These are phyloP conservation scores for Pichia sp. DNA, from an alignment of 1,139 yeast species.

Conservation along the genomic window DNA sequence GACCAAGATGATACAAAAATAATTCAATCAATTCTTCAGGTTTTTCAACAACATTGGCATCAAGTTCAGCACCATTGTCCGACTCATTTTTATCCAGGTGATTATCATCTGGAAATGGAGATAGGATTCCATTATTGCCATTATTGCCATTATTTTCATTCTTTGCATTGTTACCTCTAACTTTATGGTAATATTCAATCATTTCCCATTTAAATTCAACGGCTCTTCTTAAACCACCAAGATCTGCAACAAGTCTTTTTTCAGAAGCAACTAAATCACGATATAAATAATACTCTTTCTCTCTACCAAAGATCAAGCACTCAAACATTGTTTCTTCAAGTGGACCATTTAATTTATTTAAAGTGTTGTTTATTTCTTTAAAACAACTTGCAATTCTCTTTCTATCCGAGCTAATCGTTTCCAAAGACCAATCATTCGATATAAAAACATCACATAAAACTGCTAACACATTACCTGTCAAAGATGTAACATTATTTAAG, in stretches of 20 bases:
- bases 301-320: constrained; percentile 47
- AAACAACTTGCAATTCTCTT: constrained; percentile 1
- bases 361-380: constrained; percentile 8
- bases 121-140: not conserved
- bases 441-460: constrained; percentile 13
- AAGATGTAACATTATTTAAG: constrained; percentile 31
- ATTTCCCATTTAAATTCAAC: constrained; percentile 60
- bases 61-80: constrained; percentile 15
- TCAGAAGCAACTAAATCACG: constrained; percentile 45
- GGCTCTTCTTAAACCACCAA: constrained; percentile 64
- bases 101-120: not conserved
- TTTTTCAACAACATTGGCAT: constrained; percentile 29
- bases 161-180: not conserved
- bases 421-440: not conserved
- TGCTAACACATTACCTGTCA: constrained; percentile 8
- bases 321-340: constrained; percentile 64
- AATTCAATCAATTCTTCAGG: constrained; percentile 53
- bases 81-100: not conserved
- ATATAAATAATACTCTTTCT: constrained; percentile 43
- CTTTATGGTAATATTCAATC: constrained; percentile 23
- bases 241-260: constrained; percentile 46
- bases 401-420: constrained; percentile 5
- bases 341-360: constrained; percentile 32
- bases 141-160: not conserved
- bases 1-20: constrained; percentile 63